Evolutionary conservation across 495 filamentous ascomycete genomes (phyloP), one percentile per base, ranked within the genome.

Genomic region (Baudoinia panamericana): DNA sequence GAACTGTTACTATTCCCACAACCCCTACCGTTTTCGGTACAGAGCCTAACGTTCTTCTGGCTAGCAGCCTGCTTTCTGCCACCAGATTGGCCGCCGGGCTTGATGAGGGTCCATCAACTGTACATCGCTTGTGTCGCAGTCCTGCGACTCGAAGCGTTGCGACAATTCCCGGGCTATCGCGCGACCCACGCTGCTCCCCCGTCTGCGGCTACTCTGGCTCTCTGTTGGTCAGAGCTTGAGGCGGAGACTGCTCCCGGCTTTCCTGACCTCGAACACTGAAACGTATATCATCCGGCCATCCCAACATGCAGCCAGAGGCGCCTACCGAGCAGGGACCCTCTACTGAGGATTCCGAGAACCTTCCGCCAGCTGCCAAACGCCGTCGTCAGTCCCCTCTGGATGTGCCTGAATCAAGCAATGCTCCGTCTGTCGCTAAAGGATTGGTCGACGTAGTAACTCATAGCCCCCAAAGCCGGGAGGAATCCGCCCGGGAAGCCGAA

Each of bases 401-500:
- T 13, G 2, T 13, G 21, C 6, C 9, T 12, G 18, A 19, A 15
- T 25, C 20, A 7, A 26, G 28, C 26, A 28, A 24, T 5, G 13
- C 22, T 13, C 17, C 18, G 22, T 16, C 17, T 15, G 31, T 29
- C 8, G 13, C 13, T 2, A 17, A 35, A 12, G 43, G 29, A 33
- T 36, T 7, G 17, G 8, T 27, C 3, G 21, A 9, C 16, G 3
- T 8, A 36, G 24, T 10, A n/a, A n/a, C n/a, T n/a, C n/a, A n/a
- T 22, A 36, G 37, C 30, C 36, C 44, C 44, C 44, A 35, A 41
- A 21, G 15, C 5, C 44, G n/a, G n/a, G n/a, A 22, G n/a, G 44
- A 39, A 12, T 43, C 38, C 32, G 42, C 39, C 45, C 45, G 45
- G 6, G 39, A 43, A 8, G 39, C 18, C 42, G 24, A 45, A 5